phyloP scores from a whole-genome alignment of 148 eudicot species.

The Chenopodium berlandieri region DNA sequence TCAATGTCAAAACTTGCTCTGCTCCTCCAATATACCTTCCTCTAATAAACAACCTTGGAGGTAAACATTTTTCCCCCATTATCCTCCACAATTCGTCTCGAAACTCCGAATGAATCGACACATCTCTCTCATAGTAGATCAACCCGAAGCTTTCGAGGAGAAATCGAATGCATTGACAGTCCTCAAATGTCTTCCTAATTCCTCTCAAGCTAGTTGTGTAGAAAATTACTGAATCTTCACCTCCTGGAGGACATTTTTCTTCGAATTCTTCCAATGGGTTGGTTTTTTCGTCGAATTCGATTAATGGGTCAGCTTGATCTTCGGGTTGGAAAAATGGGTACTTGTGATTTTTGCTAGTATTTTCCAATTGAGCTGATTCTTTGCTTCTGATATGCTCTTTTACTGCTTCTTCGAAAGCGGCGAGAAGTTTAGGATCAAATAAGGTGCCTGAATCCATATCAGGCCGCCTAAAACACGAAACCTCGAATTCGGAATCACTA shows the following conservation, averaged over 20 bases:
- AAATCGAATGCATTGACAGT: slow-evolving; percentile 62
- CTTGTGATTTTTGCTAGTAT: slow-evolving; percentile 16
- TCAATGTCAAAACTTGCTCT: slow-evolving; percentile 54
- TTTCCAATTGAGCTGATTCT: slow-evolving; percentile 33
- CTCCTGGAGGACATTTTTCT: slow-evolving; percentile 69
- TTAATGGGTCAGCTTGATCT: slow-evolving; percentile 30
- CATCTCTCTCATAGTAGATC: slow-evolving; percentile 61
- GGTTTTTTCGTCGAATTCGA: slow-evolving; percentile 29
- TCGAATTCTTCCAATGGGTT: slow-evolving; percentile 42
- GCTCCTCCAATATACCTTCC: slow-evolving; percentile 91
- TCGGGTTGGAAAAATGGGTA: slow-evolving; percentile 26
- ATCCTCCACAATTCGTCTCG: slow-evolving; percentile 72
- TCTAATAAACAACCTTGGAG: slow-evolving; percentile 70
- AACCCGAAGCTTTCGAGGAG: slow-evolving; percentile 58
- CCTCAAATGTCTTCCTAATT: slow-evolving; percentile 68
- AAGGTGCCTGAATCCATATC: slow-evolving; percentile 60
- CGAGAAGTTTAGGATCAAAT: slow-evolving; percentile 73
- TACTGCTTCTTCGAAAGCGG: slow-evolving; percentile 61
- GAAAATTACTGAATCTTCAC: slow-evolving; percentile 48
- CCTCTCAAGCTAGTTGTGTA: slow-evolving; percentile 66
- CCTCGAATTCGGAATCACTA: slow-evolving; percentile 18
- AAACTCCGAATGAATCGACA: slow-evolving; percentile 69
- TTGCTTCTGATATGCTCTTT: slow-evolving; percentile 42
- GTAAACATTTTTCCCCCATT: slow-evolving; percentile 50
- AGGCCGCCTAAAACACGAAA: slow-evolving; percentile 48